A percentile compares a stretch with the other conserved stretches of the same genome.
Evolutionary conservation across 495 filamentous ascomycete species (phyloP).

Genomic region (Cercophora newfieldiana): DNA sequence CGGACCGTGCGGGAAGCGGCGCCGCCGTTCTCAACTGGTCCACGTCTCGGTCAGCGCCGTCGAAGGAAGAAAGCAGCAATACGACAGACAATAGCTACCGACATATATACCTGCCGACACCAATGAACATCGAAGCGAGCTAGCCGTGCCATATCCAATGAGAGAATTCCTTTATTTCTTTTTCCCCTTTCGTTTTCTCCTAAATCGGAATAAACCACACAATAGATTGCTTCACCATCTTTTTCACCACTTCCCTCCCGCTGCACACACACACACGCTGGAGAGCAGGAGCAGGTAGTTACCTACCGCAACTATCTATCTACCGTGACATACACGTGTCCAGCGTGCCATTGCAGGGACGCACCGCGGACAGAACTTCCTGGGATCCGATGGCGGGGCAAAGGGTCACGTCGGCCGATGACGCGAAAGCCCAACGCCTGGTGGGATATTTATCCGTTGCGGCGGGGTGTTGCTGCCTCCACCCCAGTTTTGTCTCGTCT

Average conservation of each 20-base stretch:
- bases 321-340: background rate
- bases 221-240: slow-evolving; percentile 12
- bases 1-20: background rate
- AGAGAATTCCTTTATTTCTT: background rate
- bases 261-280: background rate
- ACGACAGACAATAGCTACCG: background rate
- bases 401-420: background rate
- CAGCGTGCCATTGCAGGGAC: background rate
- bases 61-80: background rate
- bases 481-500: too few relatives aligned
- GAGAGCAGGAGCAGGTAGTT: background rate
- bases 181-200: background rate
- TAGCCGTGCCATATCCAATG: background rate
- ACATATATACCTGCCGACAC: background rate
- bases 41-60: background rate
- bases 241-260: background rate
- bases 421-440: too few relatives aligned
- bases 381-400: too few relatives aligned
- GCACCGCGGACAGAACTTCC: background rate
- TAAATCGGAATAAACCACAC: slow-evolving; percentile 11
- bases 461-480: too few relatives aligned
- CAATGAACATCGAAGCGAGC: background rate
- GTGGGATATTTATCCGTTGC: too few relatives aligned
- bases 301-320: slow-evolving; percentile 5
- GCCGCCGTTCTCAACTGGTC: background rate